Evolutionary conservation across 768 basidiomycete genomes (phyloP), one percentile per base, ranked within the genome.

Genomic region (Boletus pseudo-olivaceus): DNA sequence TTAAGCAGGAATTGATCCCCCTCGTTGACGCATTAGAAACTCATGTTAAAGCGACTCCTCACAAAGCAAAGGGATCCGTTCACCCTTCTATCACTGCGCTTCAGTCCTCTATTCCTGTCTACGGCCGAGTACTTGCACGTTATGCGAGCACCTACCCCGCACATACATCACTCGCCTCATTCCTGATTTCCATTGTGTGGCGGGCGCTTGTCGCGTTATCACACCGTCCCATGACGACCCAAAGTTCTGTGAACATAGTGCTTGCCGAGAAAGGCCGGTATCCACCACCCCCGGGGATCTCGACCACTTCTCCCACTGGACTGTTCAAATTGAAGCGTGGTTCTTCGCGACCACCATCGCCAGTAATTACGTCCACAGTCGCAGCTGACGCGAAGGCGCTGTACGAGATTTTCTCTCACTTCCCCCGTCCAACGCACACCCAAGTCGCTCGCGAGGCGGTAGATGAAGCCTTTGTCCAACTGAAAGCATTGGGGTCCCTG

Each of bases 141-240:
- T 86, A 83, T 66, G 82, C 82, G 8, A 67, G 75, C 6, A 77
- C 80, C 12, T 68, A 75, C 12, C 65, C 77, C 9, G 78, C 85
- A 0, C 86, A 93, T 59, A 72, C 81, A 15, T 71, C 77, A 1
- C 75, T 91, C 15, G 87, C 88, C 1, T 81, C 84, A 3, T 78
- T 90, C 59, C 76, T 89, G 57, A 90, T 91, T 61, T 83, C 82
- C 17, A 68, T 88, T 1, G 71, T 88, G 2, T 93, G 90, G 90
- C 84, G 81, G 20, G 83, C 80, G 8, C 75, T 91, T 48, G 82
- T 90, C 27, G 85, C 87, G 20, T 64, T 92, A 30, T 77, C 87
- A 11, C 78, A 88, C 66, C 81, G 90, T n/a, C 65, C 70, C 7
- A 71, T 76, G 10, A 72, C 76, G 4, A 71, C 78, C 1, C 67